Evolutionary conservation across 2,329 filamentous ascomycete genomes (phyloP), one percentile per base, ranked within the genome.

Genomic region (Drechslerella coelobrocha): DNA sequence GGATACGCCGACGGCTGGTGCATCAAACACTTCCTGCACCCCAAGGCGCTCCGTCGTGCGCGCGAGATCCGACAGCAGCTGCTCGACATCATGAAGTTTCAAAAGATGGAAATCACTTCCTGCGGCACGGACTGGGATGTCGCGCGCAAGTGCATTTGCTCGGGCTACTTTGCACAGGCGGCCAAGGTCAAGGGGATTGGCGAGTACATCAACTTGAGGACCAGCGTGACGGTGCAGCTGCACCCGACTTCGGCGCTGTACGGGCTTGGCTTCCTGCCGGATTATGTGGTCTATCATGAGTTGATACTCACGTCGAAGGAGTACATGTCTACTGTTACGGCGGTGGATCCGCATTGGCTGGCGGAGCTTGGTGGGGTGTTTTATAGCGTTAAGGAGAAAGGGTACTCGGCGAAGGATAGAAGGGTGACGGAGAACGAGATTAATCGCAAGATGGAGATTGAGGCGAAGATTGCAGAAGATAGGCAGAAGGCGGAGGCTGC

Each of bases 241-340:
- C 95, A 99, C 78, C 94, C 94, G 0, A 99, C 94, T 0, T 92
- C 88, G 73, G 91, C 94, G 1, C 84, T 99, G 0, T 97, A 97
- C 78, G 94, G 94, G 23, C 84, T 92, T 0, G 94, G 94, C 2
- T 95, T 96, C 79, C 85, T 96, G 23, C 94, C 95, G 0, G 94
- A 99, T 78, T 97, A 97, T 77, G 91, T 99, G 56, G 88, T 99
- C 43, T 99, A 99, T 80, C 94, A 99, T 82, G 94, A 99, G 79
- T 85, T 99, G 66, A 96, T 99, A 75, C 86, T 99, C 71, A 99
- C 94, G 0, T 91, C 88, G 63, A 97, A 96, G 78, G 94, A 97
- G 78, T 99, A 97, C 81, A 97, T 99, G 87, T 95, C 91, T 2
- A 96, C 91, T 2, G 94, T 99, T 8, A 99, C 94, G 2, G 87